Conservation (phyloP, 2,329 filamentous ascomycete genomes). For the Hypoxylon sp. region DNA sequence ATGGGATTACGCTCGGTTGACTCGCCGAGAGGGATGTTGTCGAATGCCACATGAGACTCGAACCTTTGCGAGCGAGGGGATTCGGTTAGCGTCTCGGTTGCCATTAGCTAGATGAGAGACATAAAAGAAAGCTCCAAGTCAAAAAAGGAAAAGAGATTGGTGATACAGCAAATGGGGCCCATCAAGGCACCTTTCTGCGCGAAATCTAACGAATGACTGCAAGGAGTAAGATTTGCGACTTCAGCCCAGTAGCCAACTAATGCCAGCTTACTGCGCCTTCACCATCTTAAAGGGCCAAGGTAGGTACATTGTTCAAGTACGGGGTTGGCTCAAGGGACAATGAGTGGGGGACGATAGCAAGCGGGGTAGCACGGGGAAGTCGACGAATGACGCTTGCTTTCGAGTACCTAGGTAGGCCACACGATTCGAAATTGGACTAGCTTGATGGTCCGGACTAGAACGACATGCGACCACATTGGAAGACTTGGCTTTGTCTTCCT, state of each 20-base stretch:
- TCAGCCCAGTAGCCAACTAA: conserved; percentile 34
- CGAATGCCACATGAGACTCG: conserved; percentile 71
- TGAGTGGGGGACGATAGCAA: conserved; percentile 34
- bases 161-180: conserved; percentile 25
- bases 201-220: conserved; percentile 29
- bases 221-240: conserved; percentile 19
- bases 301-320: conserved; percentile 28
- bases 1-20: conserved; percentile 70
- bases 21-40: conserved; percentile 70
- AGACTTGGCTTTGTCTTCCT: conserved; percentile 16
- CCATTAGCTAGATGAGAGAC: conserved; percentile 46
- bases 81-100: conserved; percentile 53
- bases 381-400: conserved; percentile 42
- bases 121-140: conserved; percentile 18
- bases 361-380: conserved; percentile 39
- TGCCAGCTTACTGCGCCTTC: conserved; percentile 40
- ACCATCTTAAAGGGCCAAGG: conserved; percentile 11
- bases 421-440: conserved; percentile 43
- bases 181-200: conserved; percentile 35
- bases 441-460: conserved; percentile 37
- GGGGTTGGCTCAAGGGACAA: conserved; percentile 13
- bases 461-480: conserved; percentile 38
- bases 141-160: conserved; percentile 21
- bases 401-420: conserved; percentile 25
- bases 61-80: conserved; percentile 62